Percentiles rank a stretch among this genome's conserved stretches.
These are phyloP conservation scores for Cladosporium oxysporum DNA, from an alignment of 2,329 filamentous ascomycete genomes.

Conservation along the genomic window DNA sequence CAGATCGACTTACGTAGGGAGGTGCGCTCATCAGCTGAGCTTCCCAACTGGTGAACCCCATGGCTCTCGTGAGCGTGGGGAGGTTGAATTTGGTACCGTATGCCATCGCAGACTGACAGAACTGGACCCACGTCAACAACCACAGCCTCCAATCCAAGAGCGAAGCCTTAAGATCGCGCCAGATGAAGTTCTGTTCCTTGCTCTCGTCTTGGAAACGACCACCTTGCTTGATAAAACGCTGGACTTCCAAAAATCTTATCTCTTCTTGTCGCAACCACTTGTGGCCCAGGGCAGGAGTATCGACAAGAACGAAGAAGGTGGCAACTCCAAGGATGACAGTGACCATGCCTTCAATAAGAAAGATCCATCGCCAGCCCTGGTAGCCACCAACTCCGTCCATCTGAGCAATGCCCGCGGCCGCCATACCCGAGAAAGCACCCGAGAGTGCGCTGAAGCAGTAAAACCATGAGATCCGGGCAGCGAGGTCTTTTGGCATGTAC, in stretches of 20 bases:
- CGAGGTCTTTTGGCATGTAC: conserved; percentile 39
- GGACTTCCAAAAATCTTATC: conserved; percentile 17
- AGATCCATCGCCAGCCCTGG: conserved; percentile 35
- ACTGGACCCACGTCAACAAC: conserved; percentile 16
- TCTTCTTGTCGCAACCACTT: conserved; percentile 55
- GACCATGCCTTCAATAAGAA: conserved; percentile 27
- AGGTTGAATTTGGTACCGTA: conserved; percentile 23
- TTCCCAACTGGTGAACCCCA: conserved; percentile 28
- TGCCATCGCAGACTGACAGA: conserved; percentile 9
- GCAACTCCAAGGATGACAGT: conserved; percentile 29
- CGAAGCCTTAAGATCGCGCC: conserved; percentile 17
- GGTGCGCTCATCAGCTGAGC: conserved; percentile 33
- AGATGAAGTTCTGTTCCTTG: conserved; percentile 16
- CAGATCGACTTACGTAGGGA: conserved; percentile 28
- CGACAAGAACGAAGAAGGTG: conserved; percentile 18
- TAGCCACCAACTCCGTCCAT: conserved; percentile 39
- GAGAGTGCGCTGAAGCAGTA: conserved; percentile 43
- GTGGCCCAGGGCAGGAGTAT: conserved; percentile 46
- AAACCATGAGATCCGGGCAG: conserved; percentile 32
- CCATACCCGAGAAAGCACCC: conserved; percentile 50
- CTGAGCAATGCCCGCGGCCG: conserved; percentile 51
- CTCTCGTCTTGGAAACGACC: conserved; percentile 16
- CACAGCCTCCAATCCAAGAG: conserved; percentile 16
- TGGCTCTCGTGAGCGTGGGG: conserved; percentile 21
- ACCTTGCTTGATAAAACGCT: conserved; percentile 14